Base-by-base conservation (phyloP, 352 stramenopile species). In the Pythium utonaiense region DNA sequence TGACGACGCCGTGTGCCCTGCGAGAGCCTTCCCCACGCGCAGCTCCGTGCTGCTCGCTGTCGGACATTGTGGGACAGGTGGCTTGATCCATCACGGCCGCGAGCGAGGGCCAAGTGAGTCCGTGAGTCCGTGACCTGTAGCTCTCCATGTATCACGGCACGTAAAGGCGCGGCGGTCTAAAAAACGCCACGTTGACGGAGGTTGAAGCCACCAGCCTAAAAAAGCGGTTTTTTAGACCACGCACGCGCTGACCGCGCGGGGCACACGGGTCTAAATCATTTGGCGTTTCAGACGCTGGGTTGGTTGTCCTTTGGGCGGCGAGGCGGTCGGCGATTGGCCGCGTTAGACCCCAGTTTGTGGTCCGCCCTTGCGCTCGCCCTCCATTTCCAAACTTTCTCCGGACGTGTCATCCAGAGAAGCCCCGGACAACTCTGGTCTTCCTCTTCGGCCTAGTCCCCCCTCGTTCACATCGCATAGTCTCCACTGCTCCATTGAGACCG, bases 281-380 rank as follows among this genome's bases (percentile, higher is more conserved):
- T 19, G n/a, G 16, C 40, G 40, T 47, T 47, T 47, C 40, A n/a
- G 16, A 16, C 38, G 38, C 40, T 19, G 2, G n/a, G 40, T 44
- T 45, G n/a, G 40, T 44, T 45, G 31, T 38, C 31, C 50, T 45
- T 28, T 56, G 50, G 33, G 42, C 42, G 21, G 31, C 44, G 50
- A 45, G 34, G 24, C 9, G 40, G 50, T 56, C 50, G 50, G 33
- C 50, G 50, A 40, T 27, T 56, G 50, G 31, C 47, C 27, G 50
- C 50, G 31, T 45, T 27, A 45, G 25, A 16, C 25, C 50, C 22
- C 50, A 40, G 38, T 28, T 38, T 40, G 50, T 56, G 50, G 50
- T 56, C 50, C 50, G 19, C 50, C 50, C 50, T 56, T 40, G n/a
- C 31, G n/a, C 28, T 42, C 33, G 10, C 16, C 25, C 12, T 56